phyloP scores from a whole-genome alignment of 2,329 filamentous ascomycete genomes.

The Gaeumannomyces sp. region DNA sequence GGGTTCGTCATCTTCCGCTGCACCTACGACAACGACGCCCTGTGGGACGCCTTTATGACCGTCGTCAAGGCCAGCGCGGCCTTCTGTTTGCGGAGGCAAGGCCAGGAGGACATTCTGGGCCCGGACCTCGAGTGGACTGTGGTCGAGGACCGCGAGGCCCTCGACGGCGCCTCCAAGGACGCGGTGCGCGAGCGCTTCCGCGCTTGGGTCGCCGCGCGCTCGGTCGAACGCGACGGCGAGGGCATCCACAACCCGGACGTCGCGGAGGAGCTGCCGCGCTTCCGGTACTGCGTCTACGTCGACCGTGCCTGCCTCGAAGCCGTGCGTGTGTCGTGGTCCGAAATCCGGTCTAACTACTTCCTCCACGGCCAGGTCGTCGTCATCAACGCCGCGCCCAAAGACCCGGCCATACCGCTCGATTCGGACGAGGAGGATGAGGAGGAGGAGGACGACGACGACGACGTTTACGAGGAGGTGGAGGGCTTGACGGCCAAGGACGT shows the following conservation, averaged over 20 bases:
- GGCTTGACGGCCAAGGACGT: background rate
- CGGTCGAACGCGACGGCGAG: background rate
- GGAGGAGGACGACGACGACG: background rate
- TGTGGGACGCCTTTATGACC: background rate
- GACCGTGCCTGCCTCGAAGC: background rate
- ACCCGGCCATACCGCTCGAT: background rate
- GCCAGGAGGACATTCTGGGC: background rate
- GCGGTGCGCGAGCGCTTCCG: background rate
- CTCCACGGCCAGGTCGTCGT: background rate
- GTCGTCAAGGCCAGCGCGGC: background rate
- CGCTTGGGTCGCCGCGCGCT: background rate
- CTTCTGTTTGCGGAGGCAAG: background rate
- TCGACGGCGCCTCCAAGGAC: slow-evolving; percentile 6
- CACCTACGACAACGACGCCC: slow-evolving; percentile 4
- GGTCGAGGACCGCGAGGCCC: background rate
- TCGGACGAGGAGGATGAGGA: background rate
- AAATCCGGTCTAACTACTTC: background rate
- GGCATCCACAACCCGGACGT: background rate
- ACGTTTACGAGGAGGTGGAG: background rate
- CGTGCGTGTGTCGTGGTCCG: background rate
- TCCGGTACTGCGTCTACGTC: slow-evolving; percentile 6
- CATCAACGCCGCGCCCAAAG: background rate
- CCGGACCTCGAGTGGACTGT: background rate
- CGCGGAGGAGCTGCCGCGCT: background rate
- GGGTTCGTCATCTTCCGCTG: slow-evolving; percentile 6